Evolutionary conservation across 2,329 filamentous ascomycete genomes (phyloP).

Genomic region (Pseudopyrenochaeta lycopersici): DNA sequence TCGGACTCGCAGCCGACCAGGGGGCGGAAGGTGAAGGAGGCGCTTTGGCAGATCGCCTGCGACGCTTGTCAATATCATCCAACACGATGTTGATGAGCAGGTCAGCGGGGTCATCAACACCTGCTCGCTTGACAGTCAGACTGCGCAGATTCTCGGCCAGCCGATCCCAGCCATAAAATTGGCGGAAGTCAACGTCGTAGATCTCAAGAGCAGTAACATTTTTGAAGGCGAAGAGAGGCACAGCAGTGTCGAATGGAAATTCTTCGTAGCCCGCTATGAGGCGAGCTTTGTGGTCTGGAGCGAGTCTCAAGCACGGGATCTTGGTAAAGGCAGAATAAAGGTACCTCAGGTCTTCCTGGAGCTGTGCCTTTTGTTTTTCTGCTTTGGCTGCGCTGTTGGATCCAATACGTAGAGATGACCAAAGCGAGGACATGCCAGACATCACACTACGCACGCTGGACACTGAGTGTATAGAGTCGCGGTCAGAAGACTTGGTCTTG

Average conservation of each 20-base stretch:
- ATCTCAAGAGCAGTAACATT: conserved; percentile 94
- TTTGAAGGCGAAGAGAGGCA: conserved; percentile 96
- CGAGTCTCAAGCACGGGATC: conserved; percentile 87
- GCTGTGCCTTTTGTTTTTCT: conserved; percentile 86
- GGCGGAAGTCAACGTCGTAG: conserved; percentile 92
- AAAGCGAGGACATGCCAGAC: conserved; percentile 94
- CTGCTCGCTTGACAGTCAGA: conserved; percentile 85
- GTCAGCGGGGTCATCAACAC: conserved; percentile 88
- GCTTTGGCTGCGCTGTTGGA: conserved; percentile 82
- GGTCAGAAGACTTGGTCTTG: conserved; percentile 81
- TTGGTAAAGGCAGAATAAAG: conserved; percentile 98
- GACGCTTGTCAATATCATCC: conserved; percentile 93
- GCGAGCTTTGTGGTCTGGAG: conserved; percentile 91
- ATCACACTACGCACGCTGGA: conserved; percentile 97
- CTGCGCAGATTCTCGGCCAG: conserved; percentile 91
- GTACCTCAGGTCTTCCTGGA: conserved; percentile 91
- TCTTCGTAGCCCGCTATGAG: conserved; percentile 95
- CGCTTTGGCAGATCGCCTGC: conserved; percentile 85
- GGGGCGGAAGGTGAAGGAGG: conserved; percentile 80
- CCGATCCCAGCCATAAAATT: conserved; percentile 97
- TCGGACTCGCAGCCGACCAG: conserved; percentile 71
- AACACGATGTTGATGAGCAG: conserved; percentile 91
- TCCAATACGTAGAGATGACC: conserved; percentile 86
- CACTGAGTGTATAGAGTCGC: conserved; percentile 91
- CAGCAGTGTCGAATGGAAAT: conserved; percentile 96